Base-by-base conservation (phyloP, 805 yeast genomes). In the Saccharomycopsis schoenii region DNA sequence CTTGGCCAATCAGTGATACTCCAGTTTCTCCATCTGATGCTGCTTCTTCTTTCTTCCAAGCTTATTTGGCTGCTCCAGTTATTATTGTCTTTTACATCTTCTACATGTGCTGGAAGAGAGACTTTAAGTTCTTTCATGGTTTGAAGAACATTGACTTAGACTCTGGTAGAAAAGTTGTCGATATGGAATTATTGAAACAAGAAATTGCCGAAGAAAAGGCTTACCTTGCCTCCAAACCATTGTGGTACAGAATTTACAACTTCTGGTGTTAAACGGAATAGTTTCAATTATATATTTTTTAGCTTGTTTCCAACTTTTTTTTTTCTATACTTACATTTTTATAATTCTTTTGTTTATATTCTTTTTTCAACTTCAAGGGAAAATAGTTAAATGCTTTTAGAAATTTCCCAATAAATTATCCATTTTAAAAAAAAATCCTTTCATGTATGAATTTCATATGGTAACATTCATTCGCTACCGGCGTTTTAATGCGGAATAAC, bases 1-100 rank as follows among this genome's bases (percentile, higher is more conserved):
- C 87, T 51, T 88, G 78, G 78, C 96, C 96, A 60, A 69, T 83
- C 55, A 83, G 83, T 14, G 73, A 86, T 47, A 86, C 77, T 77
- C 96, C 96, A 60, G 68, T 82, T 50, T 82, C 83, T 12, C 75
- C 63, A 6, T 55, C 72, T 10, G 82, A 86, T 59, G 76, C 74
- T 69, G 88, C 89, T 9, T 67, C 72, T 47, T 73, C 67, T 55
- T 89, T 89, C 78, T 89, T 89, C 77, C 74, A 79, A 69, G 75
- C 82, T 29, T 88, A 84, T 72, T 75, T 89, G 67, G 82, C 89
- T 12, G 77, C 79, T 61, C 88, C 89, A 19, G 80, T 88, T 56
- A 76, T 86, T 50, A 60, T 88, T 42, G 80, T 72, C 1, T 80
- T 83, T 72, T 85, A 80, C 72, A 19, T 80, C 17, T 80, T 75